Base-by-base conservation (phyloP, 2,329 filamentous ascomycete species). In the Colletotrichum magnum region DNA sequence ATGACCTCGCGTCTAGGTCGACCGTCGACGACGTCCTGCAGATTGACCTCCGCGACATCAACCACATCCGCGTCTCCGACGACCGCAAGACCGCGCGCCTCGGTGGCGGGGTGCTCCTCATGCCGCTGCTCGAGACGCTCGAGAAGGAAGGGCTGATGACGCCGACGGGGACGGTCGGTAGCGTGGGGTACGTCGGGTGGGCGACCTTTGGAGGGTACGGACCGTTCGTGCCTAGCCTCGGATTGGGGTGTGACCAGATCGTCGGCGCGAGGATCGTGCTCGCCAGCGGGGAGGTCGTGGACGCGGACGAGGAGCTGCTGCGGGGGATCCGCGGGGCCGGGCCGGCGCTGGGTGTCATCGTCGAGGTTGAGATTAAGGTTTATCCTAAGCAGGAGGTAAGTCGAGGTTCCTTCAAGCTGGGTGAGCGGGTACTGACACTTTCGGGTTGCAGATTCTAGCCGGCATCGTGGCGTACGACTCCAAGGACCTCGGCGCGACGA, bases 311-410 rank as follows among this genome's bases (percentile, higher is more conserved):
- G 16, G 74, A 74, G 13, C 56, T 84, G 51, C 66, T 84, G 39
- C 76, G 75, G 28, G 80, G 77, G 0, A 79, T 84, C 18, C 74
- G 81, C 1, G 82, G 82, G 3, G 81, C 75, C 6, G 81, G 81
- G 32, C 79, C 80, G 2, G 75, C 74, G 4, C 77, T 83, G 32
- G 81, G 80, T 1, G 75, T 81, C 6, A 79, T 84, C 58, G 76
- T 80, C 12, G 79, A 83, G 68, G 24, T 83, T 12, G 78, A 75
- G 4, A 77, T 84, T 65, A 82, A 79, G 60, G 74, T 83, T 2
- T 82, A 83, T 62, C 75, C 77, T 3, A 60, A 79, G 3, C 73
- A 76, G 15, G 75, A 77, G 69, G 79, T 81, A 72, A 56, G 72
- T n/a, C n/a, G n/a, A n/a, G n/a, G n/a, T n/a, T n/a, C n/a, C n/a